Evolutionary conservation across 129 eudicot genomes (phyloP).

Genomic region (Dittrichia graveolens): DNA sequence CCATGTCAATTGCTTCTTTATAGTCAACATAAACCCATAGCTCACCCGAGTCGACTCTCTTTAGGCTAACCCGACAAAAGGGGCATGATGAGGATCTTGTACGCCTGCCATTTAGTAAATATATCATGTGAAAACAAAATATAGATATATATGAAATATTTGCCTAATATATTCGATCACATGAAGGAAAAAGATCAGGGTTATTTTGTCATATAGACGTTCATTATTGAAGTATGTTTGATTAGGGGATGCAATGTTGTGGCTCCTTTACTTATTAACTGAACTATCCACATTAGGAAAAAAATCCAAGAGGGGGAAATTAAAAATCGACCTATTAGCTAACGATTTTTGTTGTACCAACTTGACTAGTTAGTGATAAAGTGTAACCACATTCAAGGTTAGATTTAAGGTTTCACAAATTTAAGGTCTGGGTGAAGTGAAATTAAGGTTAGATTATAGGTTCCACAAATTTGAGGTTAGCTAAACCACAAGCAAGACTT

Average conservation of each 20-base stretch:
- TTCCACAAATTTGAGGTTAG: background rate
- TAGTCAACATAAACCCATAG: conserved; percentile 22
- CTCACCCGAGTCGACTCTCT: conserved; percentile 23
- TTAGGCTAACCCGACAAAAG: conserved; percentile 21
- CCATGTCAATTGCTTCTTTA: conserved; percentile 18
- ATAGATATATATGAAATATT: too few species aligned
- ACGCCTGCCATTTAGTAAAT: conserved; percentile 9
- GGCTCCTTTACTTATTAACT: too few species aligned
- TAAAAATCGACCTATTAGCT: too few species aligned
- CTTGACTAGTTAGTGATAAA: background rate
- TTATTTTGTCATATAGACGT: background rate
- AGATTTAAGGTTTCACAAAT: background rate
- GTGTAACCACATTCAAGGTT: background rate
- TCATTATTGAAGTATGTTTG: background rate
- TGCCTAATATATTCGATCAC: too few species aligned
- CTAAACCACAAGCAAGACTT: too few species aligned
- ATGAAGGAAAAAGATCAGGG: background rate
- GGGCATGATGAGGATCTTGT: conserved; percentile 24
- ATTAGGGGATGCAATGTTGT: background rate
- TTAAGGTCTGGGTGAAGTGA: background rate
- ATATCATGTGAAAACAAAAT: too few species aligned
- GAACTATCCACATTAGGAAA: too few species aligned
- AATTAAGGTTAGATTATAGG: background rate
- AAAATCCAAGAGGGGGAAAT: too few species aligned
- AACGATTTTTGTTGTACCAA: too few species aligned